Base-by-base conservation (phyloP, 306 rosid species). In the Vigna nakashimae region DNA sequence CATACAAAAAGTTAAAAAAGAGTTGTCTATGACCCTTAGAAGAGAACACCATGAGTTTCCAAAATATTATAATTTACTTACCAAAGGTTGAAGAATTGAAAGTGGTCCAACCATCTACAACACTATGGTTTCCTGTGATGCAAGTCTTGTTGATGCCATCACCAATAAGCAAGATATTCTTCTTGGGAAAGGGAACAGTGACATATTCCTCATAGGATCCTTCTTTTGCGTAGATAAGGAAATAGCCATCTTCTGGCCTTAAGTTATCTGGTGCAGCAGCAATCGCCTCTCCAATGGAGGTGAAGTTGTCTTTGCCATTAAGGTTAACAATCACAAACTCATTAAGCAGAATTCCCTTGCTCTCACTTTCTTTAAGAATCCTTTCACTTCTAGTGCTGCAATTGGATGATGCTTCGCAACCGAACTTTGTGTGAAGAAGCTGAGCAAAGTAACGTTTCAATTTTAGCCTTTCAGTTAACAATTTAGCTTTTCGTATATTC, bases 41-140 rank as follows among this genome's bases (percentile, higher is more conserved):
- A 52, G 6, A 51, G 12, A 32, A 6, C 5, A 69, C 9, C 8
- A 30, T 4, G 45, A 51, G 32, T 6, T 49, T 20, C 20, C 11
- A 66, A 22, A 63, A 36, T 38, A 65, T 4, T 7, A 17, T 7
- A 28, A 32, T 49, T 16, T 45, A 75, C 90, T 81, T 85, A 92
- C 97, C 89, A 65, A 92, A 89, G 66, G 97, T 90, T 48, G 97
- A 86, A 38, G 94, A 90, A 69, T 92, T 86, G 71, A 70, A 90
- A 76, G 97, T 88, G 17, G 91, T 83, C 96, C 96, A 92, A 34
- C 92, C 92, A 82, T 89, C 94, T 0, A 82, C 46, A 0, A 87
- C 86, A 68, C 83, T 92, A 6, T 85, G 96, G 72, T 90, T 92
- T 38, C 96, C 97, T 0, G 97, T 86, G 53, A 92, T 84, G 68